phyloP scores from a whole-genome alignment of 2,329 filamentous ascomycete genomes.

The Allantophomopsis lycopodina region DNA sequence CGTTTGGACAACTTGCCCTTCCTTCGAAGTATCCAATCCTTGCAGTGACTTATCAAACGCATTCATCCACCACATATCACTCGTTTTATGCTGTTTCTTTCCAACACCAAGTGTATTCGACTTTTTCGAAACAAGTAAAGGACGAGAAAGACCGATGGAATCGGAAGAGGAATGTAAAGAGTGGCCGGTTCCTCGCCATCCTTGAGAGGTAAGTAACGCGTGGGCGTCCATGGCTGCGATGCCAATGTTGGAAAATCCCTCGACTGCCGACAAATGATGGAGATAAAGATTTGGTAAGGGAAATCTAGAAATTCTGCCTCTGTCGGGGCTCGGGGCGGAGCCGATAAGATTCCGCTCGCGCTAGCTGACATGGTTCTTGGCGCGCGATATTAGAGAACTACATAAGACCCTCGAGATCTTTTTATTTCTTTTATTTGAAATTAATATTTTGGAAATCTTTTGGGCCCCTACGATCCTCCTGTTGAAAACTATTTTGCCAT shows the following conservation, averaged over 20 bases:
- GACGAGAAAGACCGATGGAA: constrained; percentile 65
- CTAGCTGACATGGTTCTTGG: too few relatives aligned
- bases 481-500: too few relatives aligned
- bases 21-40: constrained; percentile 52
- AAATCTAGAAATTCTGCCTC: too few relatives aligned
- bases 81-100: constrained; percentile 49
- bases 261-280: too few relatives aligned
- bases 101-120: constrained; percentile 71
- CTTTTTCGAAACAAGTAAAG: constrained; percentile 73
- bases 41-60: constrained; percentile 87
- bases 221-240: constrained; percentile 59
- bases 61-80: constrained; percentile 93
- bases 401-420: too few relatives aligned
- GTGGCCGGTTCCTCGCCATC: constrained; percentile 82
- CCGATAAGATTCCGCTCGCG: too few relatives aligned
- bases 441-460: too few relatives aligned
- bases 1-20: constrained; percentile 41
- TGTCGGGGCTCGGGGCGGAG: too few relatives aligned
- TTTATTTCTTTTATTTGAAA: too few relatives aligned
- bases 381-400: too few relatives aligned
- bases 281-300: too few relatives aligned
- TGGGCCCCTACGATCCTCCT: too few relatives aligned
- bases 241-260: neutral
- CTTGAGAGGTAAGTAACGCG: constrained; percentile 70
- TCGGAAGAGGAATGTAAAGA: constrained; percentile 67